These are phyloP conservation scores for Dendrocalamus latiflorus DNA, from an alignment of 202 grass and related monocot genomes.

Conservation along the genomic window DNA sequence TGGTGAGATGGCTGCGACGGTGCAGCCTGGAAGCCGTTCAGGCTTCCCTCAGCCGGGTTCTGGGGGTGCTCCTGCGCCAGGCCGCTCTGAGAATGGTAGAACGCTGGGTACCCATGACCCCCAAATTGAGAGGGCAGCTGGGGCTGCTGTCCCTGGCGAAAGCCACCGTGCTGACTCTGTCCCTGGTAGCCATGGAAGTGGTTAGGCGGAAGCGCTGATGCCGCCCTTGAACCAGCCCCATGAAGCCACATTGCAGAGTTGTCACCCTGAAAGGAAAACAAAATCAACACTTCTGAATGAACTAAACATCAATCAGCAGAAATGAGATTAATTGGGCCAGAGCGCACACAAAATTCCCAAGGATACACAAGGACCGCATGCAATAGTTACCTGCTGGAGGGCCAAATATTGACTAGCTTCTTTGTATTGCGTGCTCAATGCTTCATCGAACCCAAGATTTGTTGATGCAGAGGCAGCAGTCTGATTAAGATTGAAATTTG, in stretches of 20 bases:
- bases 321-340: not conserved
- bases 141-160: constrained; percentile 65
- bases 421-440: constrained; percentile 76
- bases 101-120: constrained; percentile 64
- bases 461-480: constrained; percentile 48
- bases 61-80: constrained; percentile 66
- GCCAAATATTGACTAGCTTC: constrained; percentile 79
- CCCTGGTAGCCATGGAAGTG: constrained; percentile 75
- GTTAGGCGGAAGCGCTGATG: constrained; percentile 56
- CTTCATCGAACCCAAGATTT: constrained; percentile 82
- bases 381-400: constrained; percentile 61
- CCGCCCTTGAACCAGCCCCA: constrained; percentile 69
- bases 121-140: constrained; percentile 66
- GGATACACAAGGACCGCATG: not conserved
- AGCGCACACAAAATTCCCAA: not conserved
- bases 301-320: constrained; percentile 4
- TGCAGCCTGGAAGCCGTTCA: constrained; percentile 46
- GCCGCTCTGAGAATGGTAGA: constrained; percentile 63
- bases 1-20: constrained; percentile 62
- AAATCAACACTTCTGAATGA: constrained; percentile 7
- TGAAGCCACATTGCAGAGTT: constrained; percentile 89
- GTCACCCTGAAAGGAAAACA: constrained; percentile 50
- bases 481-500: constrained; percentile 64
- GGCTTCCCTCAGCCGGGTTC: constrained; percentile 57
- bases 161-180: constrained; percentile 68